Evolutionary conservation across 1,139 yeast species (phyloP), one percentile per base, ranked within the genome.

Genomic region (Suhomyces taliae): DNA sequence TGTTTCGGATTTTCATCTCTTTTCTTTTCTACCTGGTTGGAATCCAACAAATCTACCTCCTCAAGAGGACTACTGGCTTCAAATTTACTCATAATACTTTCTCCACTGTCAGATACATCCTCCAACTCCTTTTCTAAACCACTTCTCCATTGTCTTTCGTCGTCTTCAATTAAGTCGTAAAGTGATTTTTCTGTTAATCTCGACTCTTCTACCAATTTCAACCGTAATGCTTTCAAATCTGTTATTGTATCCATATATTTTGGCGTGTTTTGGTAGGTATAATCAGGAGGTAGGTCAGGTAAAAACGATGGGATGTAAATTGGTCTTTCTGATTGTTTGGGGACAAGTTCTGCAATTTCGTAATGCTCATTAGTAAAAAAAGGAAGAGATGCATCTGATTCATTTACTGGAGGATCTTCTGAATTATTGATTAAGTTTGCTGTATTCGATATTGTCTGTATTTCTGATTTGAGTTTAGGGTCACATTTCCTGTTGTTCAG

Each of bases 241-340:
- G 85, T 79, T n/a, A 84, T 67, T 15, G 85, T 73, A 31, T 81
- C 72, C 52, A 82, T 76, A 61, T 74, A 89, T 51, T 78, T 76
- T 0, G 96, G 86, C 0, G 97, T 87, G 44, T 82, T 78, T 64
- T 82, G 83, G 61, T 86, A 91, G 0, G 98, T 91, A 65, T 90
- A 95, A 58, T 89, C 96, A 0, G 98, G 97, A 1, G 98, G 98
- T 35, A 90, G 74, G 24, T 82, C 83, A 0, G 98, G 98, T 58
- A 91, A 70, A 82, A 90, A 90, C 5, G 69, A 58, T 0, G 95
- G 95, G 5, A 88, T 76, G 54, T 83, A 81, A 2, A 62, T 59
- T n/a, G 82, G 83, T 36, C 73, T 66, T 19, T 66, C 59, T 29
- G 77, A 70, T 11, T 75, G 70, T 14, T 83, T 74, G 0, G 93